Evolutionary conservation across 73 alveolate species (phyloP).

Genomic region (Breviolum minutum): DNA sequence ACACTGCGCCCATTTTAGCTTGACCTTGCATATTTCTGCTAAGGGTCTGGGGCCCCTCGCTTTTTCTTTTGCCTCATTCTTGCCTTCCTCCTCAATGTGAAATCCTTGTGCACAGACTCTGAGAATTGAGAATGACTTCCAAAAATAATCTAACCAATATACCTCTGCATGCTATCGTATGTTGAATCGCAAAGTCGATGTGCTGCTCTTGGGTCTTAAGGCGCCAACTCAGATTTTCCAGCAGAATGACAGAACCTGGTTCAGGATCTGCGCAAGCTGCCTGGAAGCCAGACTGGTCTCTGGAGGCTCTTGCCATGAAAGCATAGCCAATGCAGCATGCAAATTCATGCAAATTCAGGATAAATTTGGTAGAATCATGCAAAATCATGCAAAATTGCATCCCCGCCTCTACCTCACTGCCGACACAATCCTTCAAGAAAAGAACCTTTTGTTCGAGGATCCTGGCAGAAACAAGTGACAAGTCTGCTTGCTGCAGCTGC

Average conservation of each 20-base stretch:
- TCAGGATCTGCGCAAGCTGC: slow-evolving; percentile 97
- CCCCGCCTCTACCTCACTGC: slow-evolving; percentile 97
- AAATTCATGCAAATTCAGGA: too few relatives aligned
- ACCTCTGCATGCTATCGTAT: background rate
- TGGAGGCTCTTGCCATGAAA: too few relatives aligned
- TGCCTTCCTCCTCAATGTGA: slow-evolving; percentile 97
- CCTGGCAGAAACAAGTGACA: background rate
- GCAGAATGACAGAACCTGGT: slow-evolving; percentile 97
- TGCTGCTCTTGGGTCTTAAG: background rate
- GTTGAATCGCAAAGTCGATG: background rate
- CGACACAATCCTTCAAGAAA: slow-evolving; percentile 96
- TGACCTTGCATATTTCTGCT: background rate
- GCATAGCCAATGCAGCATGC: too few relatives aligned
- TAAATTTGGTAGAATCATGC: too few relatives aligned
- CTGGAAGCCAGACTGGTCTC: slow-evolving; percentile 21
- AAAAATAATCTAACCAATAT: background rate
- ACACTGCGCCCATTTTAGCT: background rate
- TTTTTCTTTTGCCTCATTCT: slow-evolving; percentile 82
- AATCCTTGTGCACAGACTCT: slow-evolving; percentile 82
- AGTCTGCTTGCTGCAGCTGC: background rate
- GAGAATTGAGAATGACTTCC: background rate
- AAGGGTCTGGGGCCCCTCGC: background rate
- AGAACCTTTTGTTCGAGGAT: slow-evolving; percentile 96
- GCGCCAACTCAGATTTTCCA: slow-evolving; percentile 98
- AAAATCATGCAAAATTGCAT: background rate